Base-by-base conservation (phyloP, 441 rosid species). In the Pelargonium myrrhifolium region DNA sequence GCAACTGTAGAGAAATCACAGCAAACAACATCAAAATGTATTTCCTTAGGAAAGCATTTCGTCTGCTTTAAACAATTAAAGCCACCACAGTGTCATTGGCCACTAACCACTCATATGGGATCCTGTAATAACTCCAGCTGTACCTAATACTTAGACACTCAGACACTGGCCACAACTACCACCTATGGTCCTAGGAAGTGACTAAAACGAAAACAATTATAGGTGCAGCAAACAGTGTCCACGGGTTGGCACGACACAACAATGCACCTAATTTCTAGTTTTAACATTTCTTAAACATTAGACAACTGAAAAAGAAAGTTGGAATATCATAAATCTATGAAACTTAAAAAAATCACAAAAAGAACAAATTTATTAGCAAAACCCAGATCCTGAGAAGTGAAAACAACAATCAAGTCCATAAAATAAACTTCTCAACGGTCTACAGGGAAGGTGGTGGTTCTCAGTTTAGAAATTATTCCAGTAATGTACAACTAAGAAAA, bases 1-100 rank as follows among this genome's bases (percentile, higher is more conserved):
- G 77, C 79, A 79, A 75, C 80, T 58, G 76, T 18, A 43, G 67
- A 68, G 18, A 63, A 63, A 63, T 15, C 47, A 37, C 9, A 37
- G 42, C 1, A 35, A n/a, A 37, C 42, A 63, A n/a, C 22, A 35
- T 63, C 49, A 17, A 3, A 9, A 15, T 31, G 11, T 56, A 56
- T 58, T 58, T n/a, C 22, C 62, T 20, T 9, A 22, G 22, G 31
- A 5, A 22, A 21, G 22, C 62, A 58, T 24, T 9, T 40, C 6
- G 43, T 40, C 43, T 58, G 62, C 31, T 10, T 21, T 21, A 8
- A 21, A 20, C 35, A 20, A 8, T 58, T 22, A 56, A 56, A 9
- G 21, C n/a, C 62, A 9, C 28, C 9, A 18, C 24, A 56, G 21
- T 28, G 9, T 58, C 14, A 24, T 21, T 12, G 11, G 24, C 11